Conservation (phyloP, 129 eudicot species). For the Heracleum sosnowskyi region DNA sequence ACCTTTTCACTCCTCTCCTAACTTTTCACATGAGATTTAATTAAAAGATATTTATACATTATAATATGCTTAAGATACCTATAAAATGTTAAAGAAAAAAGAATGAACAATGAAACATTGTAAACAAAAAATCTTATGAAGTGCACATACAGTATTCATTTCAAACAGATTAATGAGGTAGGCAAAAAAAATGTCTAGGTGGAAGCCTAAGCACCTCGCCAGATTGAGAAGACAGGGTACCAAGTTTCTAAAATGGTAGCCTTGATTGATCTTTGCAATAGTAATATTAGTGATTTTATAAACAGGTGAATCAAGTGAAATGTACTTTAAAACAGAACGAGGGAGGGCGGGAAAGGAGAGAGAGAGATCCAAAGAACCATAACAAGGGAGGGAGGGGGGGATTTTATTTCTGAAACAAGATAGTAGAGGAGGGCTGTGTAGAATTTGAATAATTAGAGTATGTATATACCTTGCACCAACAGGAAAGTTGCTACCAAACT, state of each 20-base stretch:
- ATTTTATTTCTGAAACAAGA: too few species aligned
- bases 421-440: background rate
- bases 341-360: too few species aligned
- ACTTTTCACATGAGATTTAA: too few species aligned
- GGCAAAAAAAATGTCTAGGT: background rate
- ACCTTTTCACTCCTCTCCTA: too few species aligned
- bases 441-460: background rate
- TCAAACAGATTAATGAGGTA: background rate
- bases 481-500: constrained; percentile 55
- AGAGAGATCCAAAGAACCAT: too few species aligned
- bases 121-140: too few species aligned
- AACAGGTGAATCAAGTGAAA: background rate
- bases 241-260: background rate
- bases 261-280: background rate
- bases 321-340: background rate
- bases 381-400: too few species aligned
- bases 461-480: constrained; percentile 63
- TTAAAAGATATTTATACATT: background rate
- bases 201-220: background rate
- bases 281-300: background rate
- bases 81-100: too few species aligned
- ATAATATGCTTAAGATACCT: too few species aligned
- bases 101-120: too few species aligned
- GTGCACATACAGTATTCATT: too few species aligned
- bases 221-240: background rate